Evolutionary conservation across 148 eudicot genomes (phyloP).

Genomic region (Salicornia ramosissima): DNA sequence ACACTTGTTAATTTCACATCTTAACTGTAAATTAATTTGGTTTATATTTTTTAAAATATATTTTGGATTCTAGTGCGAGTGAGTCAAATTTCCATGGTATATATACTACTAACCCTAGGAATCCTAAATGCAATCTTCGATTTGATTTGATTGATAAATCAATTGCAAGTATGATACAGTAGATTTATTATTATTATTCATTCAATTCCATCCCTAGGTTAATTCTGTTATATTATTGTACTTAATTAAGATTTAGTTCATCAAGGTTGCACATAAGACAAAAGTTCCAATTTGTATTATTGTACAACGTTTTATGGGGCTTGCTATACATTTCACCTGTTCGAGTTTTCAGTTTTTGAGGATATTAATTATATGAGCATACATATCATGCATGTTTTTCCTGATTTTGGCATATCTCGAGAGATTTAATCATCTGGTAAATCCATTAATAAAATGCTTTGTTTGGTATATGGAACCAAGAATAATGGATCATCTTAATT

Average conservation of each 20-base stretch:
- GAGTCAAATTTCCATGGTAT: no score
- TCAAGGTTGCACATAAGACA: constrained; percentile 7
- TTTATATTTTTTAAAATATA: no score
- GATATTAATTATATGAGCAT: neutral
- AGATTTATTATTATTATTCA: no score
- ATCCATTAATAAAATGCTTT: neutral
- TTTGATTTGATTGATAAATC: constrained; percentile 5
- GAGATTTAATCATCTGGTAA: neutral
- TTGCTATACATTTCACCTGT: constrained; percentile 5
- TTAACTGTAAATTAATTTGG: no score
- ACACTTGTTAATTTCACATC: neutral
- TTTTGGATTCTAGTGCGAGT: no score
- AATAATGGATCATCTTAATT: no score
- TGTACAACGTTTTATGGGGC: neutral
- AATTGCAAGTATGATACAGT: neutral
- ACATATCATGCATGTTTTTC: neutral
- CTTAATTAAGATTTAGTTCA: neutral
- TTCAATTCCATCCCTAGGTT: neutral
- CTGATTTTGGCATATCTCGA: neutral
- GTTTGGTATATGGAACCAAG: no score
- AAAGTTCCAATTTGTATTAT: neutral
- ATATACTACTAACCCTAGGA: no score
- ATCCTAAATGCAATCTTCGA: neutral
- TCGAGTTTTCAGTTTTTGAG: neutral
- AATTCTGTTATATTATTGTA: neutral